phyloP scores from a whole-genome alignment of 768 basidiomycete genomes.

The Pisolithus microcarpus region DNA sequence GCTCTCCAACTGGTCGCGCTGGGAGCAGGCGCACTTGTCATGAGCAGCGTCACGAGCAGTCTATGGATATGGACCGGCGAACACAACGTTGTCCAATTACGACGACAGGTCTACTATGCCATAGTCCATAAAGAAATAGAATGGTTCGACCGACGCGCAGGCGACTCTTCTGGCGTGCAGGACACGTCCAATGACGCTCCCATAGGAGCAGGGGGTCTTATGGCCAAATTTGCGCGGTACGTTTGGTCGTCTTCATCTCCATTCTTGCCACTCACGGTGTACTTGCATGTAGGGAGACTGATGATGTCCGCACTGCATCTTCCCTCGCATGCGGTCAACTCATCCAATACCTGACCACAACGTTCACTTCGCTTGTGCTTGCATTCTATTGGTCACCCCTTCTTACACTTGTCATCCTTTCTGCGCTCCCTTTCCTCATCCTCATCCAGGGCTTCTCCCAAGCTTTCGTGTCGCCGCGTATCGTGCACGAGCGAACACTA shows the following conservation, averaged over 20 bases:
- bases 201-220: slow-evolving; percentile 80
- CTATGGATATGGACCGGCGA: slow-evolving; percentile 91
- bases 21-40: slow-evolving; percentile 54
- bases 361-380: slow-evolving; percentile 70
- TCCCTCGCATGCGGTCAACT: slow-evolving; percentile 73
- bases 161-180: slow-evolving; percentile 34
- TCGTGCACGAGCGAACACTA: slow-evolving; percentile 57
- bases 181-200: slow-evolving; percentile 38
- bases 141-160: slow-evolving; percentile 89
- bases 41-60: slow-evolving; percentile 68
- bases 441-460: slow-evolving; percentile 75
- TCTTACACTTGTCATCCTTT: slow-evolving; percentile 88
- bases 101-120: slow-evolving; percentile 60
- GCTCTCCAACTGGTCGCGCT: slow-evolving; percentile 63
- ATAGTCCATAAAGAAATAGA: slow-evolving; percentile 67
- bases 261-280: not conserved
- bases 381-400: slow-evolving; percentile 75
- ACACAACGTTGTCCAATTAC: slow-evolving; percentile 59
- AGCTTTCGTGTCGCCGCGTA: slow-evolving; percentile 55
- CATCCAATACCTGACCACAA: slow-evolving; percentile 76
- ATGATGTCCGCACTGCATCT: slow-evolving; percentile 82
- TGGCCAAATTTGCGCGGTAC: slow-evolving; percentile 87
- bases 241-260: not conserved
- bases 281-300: slow-evolving; percentile 66
- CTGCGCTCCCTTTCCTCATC: slow-evolving; percentile 76